Evolutionary conservation across 305 asterid genomes (phyloP), one percentile per base, ranked within the genome.

Genomic region (Fraxinus sp.): DNA sequence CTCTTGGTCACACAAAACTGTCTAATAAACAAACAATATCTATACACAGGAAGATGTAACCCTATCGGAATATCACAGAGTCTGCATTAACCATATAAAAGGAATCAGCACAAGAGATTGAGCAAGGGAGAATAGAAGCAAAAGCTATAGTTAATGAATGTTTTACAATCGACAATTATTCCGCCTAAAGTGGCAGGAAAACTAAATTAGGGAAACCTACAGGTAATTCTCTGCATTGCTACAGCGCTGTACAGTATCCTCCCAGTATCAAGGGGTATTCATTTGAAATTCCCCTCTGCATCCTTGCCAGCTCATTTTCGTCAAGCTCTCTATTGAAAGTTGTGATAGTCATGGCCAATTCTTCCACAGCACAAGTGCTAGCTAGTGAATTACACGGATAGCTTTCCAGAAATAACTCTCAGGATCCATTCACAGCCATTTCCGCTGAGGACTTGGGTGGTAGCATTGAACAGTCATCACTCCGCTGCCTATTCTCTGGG

Each of bases 361-460:
- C 72, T 75, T 18, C 85, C 77, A 35, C 26, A 79, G 57, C 55
- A 41, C 52, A 32, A 28, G 73, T 20, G 41, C 75, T 28, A 71
- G 82, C 55, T 76, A 81, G 41, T 16, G 77, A 82, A 83, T 78
- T 82, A 77, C 82, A 77, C 55, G 39, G 71, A 80, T 77, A 77
- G 83, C 84, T 80, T 66, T 68, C 79, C 76, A 87, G 37, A 78
- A 74, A 37, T 76, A 77, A 35, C 77, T 79, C 79, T 93, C 88
- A 93, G 41, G 97, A 92, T 78, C 98, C 98, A 84, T 89, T 92
- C 78, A 95, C 97, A 78, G 94, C 89, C 96, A 92, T 94, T 79
- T 94, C 98, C 0, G 97, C 89, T 13, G 99, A 92, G 71, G 99
- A 86, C 10, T 89, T 91, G 0, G 93, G 89, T n/a, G 92, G 86